A percentile compares a stretch with the other conserved stretches of the same genome.
Evolutionary conservation across 1,139 yeast genomes (phyloP).

Genomic region (Spencermartinsiella ligniputridi): DNA sequence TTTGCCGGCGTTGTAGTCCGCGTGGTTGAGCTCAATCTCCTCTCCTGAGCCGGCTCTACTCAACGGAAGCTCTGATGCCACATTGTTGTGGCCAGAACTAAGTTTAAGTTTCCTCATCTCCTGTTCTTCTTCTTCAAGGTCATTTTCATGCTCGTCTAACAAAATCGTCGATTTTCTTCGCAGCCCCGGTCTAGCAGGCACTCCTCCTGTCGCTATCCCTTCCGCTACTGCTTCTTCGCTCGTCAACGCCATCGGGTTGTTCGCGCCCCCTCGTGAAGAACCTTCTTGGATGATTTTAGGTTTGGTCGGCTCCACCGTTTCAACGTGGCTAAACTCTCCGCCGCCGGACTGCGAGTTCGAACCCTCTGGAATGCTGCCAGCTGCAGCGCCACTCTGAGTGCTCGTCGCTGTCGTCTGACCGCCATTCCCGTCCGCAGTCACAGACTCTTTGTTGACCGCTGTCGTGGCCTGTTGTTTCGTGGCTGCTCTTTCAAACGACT

Average conservation of each 20-base stretch:
- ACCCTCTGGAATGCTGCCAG: background rate
- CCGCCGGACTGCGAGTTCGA: slow-evolving; percentile 6
- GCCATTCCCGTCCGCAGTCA: slow-evolving; percentile 7
- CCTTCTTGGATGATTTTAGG: background rate
- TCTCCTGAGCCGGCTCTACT: slow-evolving; percentile 39
- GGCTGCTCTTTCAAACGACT: slow-evolving; percentile 13
- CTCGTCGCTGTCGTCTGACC: slow-evolving; percentile 3
- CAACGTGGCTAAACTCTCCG: slow-evolving; percentile 17
- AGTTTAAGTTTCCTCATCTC: slow-evolving; percentile 23
- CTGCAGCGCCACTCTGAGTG: background rate
- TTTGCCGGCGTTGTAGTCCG: slow-evolving; percentile 17
- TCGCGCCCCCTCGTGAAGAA: background rate
- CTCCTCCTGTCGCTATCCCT: slow-evolving; percentile 7
- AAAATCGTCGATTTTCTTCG: slow-evolving; percentile 31
- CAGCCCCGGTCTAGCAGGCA: slow-evolving; percentile 21
- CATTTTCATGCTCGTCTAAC: slow-evolving; percentile 26
- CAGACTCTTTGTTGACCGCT: slow-evolving; percentile 12
- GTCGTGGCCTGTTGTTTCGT: slow-evolving; percentile 10
- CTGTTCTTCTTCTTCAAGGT: slow-evolving; percentile 28
- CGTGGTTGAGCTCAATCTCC: slow-evolving; percentile 33
- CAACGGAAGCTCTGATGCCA: slow-evolving; percentile 24
- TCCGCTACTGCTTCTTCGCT: background rate
- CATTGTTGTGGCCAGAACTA: slow-evolving; percentile 2
- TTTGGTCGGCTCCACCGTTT: slow-evolving; percentile 9
- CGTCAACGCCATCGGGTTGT: background rate